Base-by-base conservation (phyloP, 2,329 filamentous ascomycete genomes). In the Xylaria sp. region DNA sequence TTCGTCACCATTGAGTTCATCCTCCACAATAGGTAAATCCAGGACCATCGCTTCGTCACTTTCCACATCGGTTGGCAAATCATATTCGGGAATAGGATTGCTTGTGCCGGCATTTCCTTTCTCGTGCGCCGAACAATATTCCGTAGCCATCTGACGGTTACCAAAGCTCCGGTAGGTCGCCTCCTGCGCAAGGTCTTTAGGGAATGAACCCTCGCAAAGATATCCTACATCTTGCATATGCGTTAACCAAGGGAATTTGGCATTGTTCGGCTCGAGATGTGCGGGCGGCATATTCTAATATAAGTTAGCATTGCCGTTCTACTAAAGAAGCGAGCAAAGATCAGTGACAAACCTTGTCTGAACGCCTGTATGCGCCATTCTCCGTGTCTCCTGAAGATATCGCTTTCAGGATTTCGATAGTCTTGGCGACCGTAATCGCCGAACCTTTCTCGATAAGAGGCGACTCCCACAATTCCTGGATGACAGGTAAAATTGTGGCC, bases 121-220 rank as follows among this genome's bases (percentile, higher is more conserved):
- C 53, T 79, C 81, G 66, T 92, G 87, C 15, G 89, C 87, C 63
- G 82, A 83, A 75, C 92, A 96, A 77, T 98, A 98, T 63, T 96
- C 92, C 38, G 84, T 82, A 6, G 93, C 89, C 29, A 83, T 80
- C 2, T 81, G 77, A 4, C 79, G 73, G 60, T 86, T 86, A 63
- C 93, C 92, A 74, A 93, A 91, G 73, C 92, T 92, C 61, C 95
- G 89, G 77, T 93, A 97, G 0, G 96, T 81, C 33, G 92, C 94
- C 79, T 98, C 95, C 36, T 87, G 85, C 6, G 87, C 90, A 59
- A 97, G 82, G 13, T 88, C 86, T 49, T 86, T 81, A 25, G 72
- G 53, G 44, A 78, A 79, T 1, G 74, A 76, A 11, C 73, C 74
- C 25, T 72, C 72, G 3, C 77, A 61, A 22, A 83, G 73, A 22